A percentile compares a stretch with the other conserved stretches of the same genome.
Evolutionary conservation across 768 basidiomycete genomes (phyloP).

Genomic region (Boletus sp.): DNA sequence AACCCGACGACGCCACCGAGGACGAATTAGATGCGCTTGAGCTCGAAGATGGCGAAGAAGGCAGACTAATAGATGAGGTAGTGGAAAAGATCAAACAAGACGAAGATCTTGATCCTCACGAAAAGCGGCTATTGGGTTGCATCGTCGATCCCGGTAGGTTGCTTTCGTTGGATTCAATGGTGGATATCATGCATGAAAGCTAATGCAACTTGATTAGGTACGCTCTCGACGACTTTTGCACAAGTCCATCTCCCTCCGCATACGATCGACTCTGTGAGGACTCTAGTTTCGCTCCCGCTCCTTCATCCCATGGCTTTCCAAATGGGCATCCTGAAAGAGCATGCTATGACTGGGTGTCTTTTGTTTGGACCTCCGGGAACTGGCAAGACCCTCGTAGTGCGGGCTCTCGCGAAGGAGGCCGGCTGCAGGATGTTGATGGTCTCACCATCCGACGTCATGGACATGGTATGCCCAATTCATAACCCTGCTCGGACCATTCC

Average conservation of each 20-base stretch:
- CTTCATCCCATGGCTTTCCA: constrained; percentile 86
- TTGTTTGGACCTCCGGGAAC: constrained; percentile 91
- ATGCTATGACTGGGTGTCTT: constrained; percentile 88
- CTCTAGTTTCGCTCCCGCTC: constrained; percentile 85
- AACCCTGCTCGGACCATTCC: neutral
- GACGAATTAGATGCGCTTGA: constrained; percentile 31
- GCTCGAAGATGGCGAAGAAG: constrained; percentile 34
- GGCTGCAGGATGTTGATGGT: constrained; percentile 91
- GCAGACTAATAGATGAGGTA: constrained; percentile 54
- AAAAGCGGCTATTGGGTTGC: constrained; percentile 75
- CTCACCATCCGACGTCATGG: constrained; percentile 92
- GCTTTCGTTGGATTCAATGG: neutral
- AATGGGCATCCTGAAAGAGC: constrained; percentile 86
- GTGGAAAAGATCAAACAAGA: constrained; percentile 77
- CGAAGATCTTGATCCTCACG: constrained; percentile 73
- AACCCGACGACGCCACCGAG: constrained; percentile 33
- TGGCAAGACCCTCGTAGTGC: constrained; percentile 88
- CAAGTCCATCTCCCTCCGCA: constrained; percentile 87
- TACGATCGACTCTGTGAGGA: constrained; percentile 90
- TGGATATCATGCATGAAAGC: neutral
- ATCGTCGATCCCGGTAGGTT: constrained; percentile 78
- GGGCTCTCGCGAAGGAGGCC: constrained; percentile 90
- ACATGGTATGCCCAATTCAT: constrained; percentile 64
- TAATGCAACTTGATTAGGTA: constrained; percentile 38
- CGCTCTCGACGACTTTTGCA: constrained; percentile 79